phyloP scores from a whole-genome alignment of 2,329 filamentous ascomycete genomes.

The Aspergillus terreus region DNA sequence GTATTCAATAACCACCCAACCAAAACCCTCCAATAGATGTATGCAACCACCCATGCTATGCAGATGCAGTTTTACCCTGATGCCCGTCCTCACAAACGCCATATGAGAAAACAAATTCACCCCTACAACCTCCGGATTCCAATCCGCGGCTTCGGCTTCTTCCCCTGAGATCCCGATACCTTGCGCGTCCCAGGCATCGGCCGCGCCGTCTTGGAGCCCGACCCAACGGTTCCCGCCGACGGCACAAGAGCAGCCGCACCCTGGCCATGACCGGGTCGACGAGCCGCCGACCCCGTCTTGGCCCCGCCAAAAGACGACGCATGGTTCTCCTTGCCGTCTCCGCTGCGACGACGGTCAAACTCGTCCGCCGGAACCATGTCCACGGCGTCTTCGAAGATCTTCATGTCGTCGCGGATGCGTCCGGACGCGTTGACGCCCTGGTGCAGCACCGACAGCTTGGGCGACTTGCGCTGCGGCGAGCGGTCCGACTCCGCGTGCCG shows the following conservation, averaged over 20 bases:
- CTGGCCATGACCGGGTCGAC: not conserved
- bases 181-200: constrained; percentile 18
- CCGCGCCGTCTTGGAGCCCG: constrained; percentile 17
- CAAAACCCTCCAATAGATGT: not conserved
- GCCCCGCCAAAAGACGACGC: constrained; percentile 6
- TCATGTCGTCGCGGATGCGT: constrained; percentile 24
- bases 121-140: constrained; percentile 33
- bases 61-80: not conserved
- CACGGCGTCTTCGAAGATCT: constrained; percentile 31
- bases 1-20: no score
- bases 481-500: constrained; percentile 8
- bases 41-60: not conserved
- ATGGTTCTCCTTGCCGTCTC: constrained; percentile 24
- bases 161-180: constrained; percentile 15
- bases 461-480: constrained; percentile 33
- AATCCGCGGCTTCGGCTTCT: constrained; percentile 32
- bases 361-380: constrained; percentile 8
- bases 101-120: not conserved
- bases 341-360: constrained; percentile 13
- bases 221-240: constrained; percentile 4
- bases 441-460: constrained; percentile 27
- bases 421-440: constrained; percentile 21
- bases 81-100: not conserved
- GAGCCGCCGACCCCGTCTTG: constrained; percentile 8
- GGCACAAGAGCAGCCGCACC: constrained; percentile 3